Evolutionary conservation across 495 filamentous ascomycete genomes (phyloP), one percentile per base, ranked within the genome.

Genomic region (Lepidopterella palustris): DNA sequence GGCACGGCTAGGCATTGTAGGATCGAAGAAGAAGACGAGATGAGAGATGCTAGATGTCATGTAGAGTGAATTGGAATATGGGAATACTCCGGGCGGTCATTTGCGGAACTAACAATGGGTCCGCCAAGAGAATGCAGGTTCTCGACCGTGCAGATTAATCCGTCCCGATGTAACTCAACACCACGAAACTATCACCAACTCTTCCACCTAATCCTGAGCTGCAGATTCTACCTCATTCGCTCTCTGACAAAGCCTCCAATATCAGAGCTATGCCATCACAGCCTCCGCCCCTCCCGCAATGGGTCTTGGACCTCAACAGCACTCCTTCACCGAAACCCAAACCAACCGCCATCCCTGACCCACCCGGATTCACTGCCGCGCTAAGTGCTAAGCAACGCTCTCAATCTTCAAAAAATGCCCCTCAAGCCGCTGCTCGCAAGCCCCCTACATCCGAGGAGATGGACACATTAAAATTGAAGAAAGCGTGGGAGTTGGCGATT

Each of bases 401-500:
- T 58, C 50, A 45, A 26, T 35, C 35, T n/a, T 42, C 39, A 13
- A 50, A 50, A 27, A 50, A 50, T 25, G 47, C 8, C 13, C 53
- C 25, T 55, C 53, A 66, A 50, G 70, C 57, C 78, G 74, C 63
- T n/a, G 51, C 64, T 13, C 71, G 73, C n/a, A 80, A 82, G 55
- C 72, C 82, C 31, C 86, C 86, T 28, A 84, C 85, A 4, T 70
- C 80, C 60, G 86, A 85, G 62, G 90, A 97, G 73, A 97, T 89
- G 77, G 93, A 97, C 72, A 87, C 84, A 40, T 78, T 99, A 54
- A 97, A 97, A 77, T 73, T 97, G 62, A 99, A 98, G 76, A 99
- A 99, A 71, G 92, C 93, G 0, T 99, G 95, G 95, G 93, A 99
- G 75, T 81, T 99, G 21, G 95, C 93, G 29, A 82, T 99, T 32